Percentiles rank a stretch among this genome's conserved stretches.
Evolutionary conservation across 2,329 filamentous ascomycete genomes (phyloP).

Genomic region (Claviceps pusilla): DNA sequence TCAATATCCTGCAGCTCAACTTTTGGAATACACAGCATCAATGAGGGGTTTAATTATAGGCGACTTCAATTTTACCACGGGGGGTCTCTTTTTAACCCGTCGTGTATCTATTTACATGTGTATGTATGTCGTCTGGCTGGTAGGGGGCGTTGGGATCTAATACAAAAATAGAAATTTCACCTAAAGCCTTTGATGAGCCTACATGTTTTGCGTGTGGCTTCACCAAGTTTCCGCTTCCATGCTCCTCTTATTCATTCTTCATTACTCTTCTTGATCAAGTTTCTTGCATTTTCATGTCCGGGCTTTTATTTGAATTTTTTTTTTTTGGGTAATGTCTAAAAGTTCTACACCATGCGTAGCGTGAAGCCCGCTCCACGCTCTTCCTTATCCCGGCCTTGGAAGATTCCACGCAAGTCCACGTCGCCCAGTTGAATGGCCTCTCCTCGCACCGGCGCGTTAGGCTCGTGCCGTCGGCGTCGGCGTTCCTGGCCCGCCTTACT

Average conservation of each 20-base stretch:
- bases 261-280: not conserved
- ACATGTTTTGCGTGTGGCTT: not conserved
- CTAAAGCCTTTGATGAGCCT: not conserved
- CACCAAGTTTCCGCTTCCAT: too few species aligned
- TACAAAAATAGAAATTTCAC: not conserved
- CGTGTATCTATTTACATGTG: not conserved
- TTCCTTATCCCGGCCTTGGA: slow-evolving; percentile 49
- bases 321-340: too few species aligned
- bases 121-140: not conserved
- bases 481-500: slow-evolving; percentile 88
- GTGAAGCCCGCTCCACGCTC: slow-evolving; percentile 51
- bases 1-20: not conserved
- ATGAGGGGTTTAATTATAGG: not conserved
- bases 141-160: not conserved
- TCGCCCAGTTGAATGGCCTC: slow-evolving; percentile 41
- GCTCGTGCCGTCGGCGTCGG: slow-evolving; percentile 51
- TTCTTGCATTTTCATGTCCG: not conserved
- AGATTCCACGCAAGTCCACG: slow-evolving; percentile 56
- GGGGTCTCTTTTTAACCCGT: not conserved
- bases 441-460: slow-evolving; percentile 69
- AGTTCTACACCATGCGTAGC: slow-evolving; percentile 40
- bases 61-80: not conserved
- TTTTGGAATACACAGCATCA: not conserved
- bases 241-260: too few species aligned
- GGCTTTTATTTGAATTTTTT: not conserved